Evolutionary conservation across 441 rosid genomes (phyloP).

Genomic region (Croton setiger): DNA sequence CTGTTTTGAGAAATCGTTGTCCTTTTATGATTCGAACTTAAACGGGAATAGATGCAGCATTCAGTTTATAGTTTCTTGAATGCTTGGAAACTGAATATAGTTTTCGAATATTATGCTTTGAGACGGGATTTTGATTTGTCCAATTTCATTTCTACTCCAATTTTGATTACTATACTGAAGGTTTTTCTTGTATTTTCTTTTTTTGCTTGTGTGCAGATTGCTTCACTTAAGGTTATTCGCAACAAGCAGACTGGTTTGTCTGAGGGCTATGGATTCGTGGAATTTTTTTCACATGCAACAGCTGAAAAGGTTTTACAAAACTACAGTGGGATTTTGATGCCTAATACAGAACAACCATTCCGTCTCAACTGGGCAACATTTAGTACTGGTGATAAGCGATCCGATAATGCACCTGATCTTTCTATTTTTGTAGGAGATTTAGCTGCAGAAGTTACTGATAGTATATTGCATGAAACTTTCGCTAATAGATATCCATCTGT

Average conservation of each 20-base stretch:
- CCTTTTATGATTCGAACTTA: background rate
- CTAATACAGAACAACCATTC: slow-evolving; percentile 68
- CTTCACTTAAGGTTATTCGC: slow-evolving; percentile 80
- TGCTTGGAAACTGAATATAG: background rate
- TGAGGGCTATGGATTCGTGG: slow-evolving; percentile 94
- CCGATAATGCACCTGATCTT: slow-evolving; percentile 76
- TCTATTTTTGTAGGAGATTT: slow-evolving; percentile 96
- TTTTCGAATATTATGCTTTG: background rate
- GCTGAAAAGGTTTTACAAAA: slow-evolving; percentile 80
- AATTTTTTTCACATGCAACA: slow-evolving; percentile 63
- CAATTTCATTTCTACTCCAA: background rate
- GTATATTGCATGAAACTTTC: slow-evolving; percentile 65
- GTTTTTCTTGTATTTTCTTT: background rate
- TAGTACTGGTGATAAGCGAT: slow-evolving; percentile 76
- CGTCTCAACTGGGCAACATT: slow-evolving; percentile 97
- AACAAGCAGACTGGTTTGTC: slow-evolving; percentile 80
- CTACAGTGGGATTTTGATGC: slow-evolving; percentile 61
- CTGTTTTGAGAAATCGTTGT: too few relatives aligned
- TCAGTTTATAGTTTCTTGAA: background rate
- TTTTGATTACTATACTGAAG: background rate
- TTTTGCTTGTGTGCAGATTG: slow-evolving; percentile 43
- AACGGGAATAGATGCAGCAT: background rate
- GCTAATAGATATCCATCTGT: slow-evolving; percentile 67
- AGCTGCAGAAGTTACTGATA: slow-evolving; percentile 87
- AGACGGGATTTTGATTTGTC: background rate